A percentile compares a stretch with the other conserved stretches of the same genome.
phyloP scores from a whole-genome alignment of 345 rosid genomes.

The Arabidopsis thaliana region TAIR10.1 NC_003074.8:1658001-1658500 shows the following conservation, averaged over 20 bases:
- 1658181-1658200: neutral
- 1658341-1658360: slow-evolving; percentile 16
- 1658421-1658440: slow-evolving; percentile 35
- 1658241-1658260: neutral
- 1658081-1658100: too few species aligned
- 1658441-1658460: slow-evolving; percentile 37
- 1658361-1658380: neutral
- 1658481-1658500: slow-evolving; percentile 89
- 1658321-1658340: slow-evolving; percentile 14
- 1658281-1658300: slow-evolving; percentile 27
- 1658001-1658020: too few species aligned
- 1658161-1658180: too few species aligned
- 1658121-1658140: too few species aligned
- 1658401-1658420: slow-evolving; percentile 21
- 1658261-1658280: slow-evolving; percentile 20
- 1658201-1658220: neutral
- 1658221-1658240: neutral
- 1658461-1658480: slow-evolving; percentile 73
- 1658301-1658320: slow-evolving; percentile 10
- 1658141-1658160: too few species aligned
- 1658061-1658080: too few species aligned
- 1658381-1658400: slow-evolving; percentile 15
- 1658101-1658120: too few species aligned
- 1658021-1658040: too few species aligned
- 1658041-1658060: too few species aligned